Percentiles rank a stretch among this genome's conserved stretches.
These are phyloP conservation scores for Achaetomiella virescens DNA, from an alignment of 495 filamentous ascomycete genomes.

Conservation along the genomic window DNA sequence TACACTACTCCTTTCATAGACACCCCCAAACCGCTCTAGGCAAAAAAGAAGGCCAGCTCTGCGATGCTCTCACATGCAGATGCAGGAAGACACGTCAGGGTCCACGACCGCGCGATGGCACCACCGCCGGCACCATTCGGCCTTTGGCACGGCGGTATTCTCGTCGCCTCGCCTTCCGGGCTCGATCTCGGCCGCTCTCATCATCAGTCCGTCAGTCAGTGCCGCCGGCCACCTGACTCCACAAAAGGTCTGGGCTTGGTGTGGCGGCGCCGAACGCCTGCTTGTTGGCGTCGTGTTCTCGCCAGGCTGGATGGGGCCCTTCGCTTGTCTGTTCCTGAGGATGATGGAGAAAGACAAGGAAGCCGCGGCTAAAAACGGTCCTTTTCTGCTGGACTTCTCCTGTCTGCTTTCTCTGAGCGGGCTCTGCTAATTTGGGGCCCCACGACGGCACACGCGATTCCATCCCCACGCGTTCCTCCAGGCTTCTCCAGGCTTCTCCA, in stretches of 20 bases:
- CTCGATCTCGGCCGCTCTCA: not conserved
- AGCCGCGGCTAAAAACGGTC: constrained; percentile 27
- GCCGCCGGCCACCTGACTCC: constrained; percentile 4
- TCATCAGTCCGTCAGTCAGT: not conserved
- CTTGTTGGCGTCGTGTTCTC: not conserved
- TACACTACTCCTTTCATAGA: too few relatives aligned
- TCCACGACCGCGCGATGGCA: not conserved
- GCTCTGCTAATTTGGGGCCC: not conserved
- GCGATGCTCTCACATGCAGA: too few relatives aligned
- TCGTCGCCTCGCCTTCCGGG: not conserved
- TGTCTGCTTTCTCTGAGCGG: not conserved
- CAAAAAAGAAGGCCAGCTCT: too few relatives aligned
- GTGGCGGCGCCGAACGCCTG: not conserved
- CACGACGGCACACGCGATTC: not conserved
- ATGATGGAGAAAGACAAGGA: constrained; percentile 4
- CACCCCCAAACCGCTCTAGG: too few relatives aligned
- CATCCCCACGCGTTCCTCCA: not conserved
- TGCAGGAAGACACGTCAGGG: not conserved
- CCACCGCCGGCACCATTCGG: constrained; percentile 1
- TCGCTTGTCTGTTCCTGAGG: not conserved
- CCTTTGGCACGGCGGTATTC: constrained; percentile 9
- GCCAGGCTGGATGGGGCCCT: not conserved
- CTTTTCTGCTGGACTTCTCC: constrained; percentile 20
- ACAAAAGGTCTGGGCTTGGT: not conserved
- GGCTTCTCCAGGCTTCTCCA: not conserved